phyloP scores from a whole-genome alignment of 2,329 filamentous ascomycete genomes.

The Scedosporium boydii region DNA sequence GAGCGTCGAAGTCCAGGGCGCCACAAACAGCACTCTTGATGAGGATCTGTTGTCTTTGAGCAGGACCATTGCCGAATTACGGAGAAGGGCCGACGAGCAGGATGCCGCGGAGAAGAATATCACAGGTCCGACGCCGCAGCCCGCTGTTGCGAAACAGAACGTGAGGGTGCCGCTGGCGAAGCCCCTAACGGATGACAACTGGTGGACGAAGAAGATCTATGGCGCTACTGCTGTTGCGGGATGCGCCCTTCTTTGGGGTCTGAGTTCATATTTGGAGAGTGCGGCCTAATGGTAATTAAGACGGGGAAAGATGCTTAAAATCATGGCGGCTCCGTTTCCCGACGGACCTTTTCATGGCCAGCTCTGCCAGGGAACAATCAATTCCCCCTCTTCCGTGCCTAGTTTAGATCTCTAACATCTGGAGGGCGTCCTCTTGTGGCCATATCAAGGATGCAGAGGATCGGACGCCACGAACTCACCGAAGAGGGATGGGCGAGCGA shows the following conservation, averaged over 20 bases:
- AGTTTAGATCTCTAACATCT: too few relatives aligned
- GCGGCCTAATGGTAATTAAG: conserved; percentile 1
- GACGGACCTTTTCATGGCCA: neutral
- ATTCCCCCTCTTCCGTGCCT: too few relatives aligned
- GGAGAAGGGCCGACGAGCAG: conserved; percentile 36
- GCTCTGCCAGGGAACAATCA: too few relatives aligned
- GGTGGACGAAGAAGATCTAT: conserved; percentile 56
- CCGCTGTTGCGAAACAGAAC: conserved; percentile 5
- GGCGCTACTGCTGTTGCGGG: conserved; percentile 54
- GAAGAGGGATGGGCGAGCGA: too few relatives aligned
- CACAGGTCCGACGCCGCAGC: conserved; percentile 7
- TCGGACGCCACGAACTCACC: too few relatives aligned
- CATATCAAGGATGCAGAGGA: too few relatives aligned
- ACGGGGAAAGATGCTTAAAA: neutral
- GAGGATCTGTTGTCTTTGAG: conserved; percentile 74
- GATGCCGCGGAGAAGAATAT: conserved; percentile 20
- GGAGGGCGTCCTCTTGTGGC: too few relatives aligned
- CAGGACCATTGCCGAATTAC: conserved; percentile 49
- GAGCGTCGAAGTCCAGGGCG: conserved; percentile 78
- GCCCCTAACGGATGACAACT: conserved; percentile 54
- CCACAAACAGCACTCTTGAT: conserved; percentile 47
- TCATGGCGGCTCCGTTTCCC: neutral
- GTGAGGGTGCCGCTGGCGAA: conserved; percentile 28
- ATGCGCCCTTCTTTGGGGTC: conserved; percentile 49
- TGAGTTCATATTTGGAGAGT: conserved; percentile 42